Evolutionary conservation across 306 rosid genomes (phyloP).

Genomic region (Datisca glomerata): DNA sequence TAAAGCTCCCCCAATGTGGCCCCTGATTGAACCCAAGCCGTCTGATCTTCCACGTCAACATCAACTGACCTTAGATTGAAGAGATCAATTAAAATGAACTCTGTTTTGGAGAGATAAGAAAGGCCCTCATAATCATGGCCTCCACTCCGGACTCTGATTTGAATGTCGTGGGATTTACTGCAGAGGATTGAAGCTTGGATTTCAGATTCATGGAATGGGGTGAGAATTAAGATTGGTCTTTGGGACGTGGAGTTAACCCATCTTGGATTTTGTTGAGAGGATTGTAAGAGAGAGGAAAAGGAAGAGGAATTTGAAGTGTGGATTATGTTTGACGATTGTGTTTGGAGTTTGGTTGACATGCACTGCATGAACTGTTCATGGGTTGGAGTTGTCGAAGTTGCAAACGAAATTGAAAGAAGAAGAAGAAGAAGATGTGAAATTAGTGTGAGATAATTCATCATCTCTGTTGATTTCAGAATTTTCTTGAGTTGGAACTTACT

Average conservation of each 20-base stretch:
- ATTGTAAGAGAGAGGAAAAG: background rate
- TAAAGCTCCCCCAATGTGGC: slow-evolving; percentile 52
- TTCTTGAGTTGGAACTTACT: no score
- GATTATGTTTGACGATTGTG: background rate
- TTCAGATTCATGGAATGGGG: background rate
- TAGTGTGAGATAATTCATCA: no score
- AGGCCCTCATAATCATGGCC: slow-evolving; percentile 16
- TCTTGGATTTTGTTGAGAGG: slow-evolving; percentile 9
- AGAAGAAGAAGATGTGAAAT: no score
- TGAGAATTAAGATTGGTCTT: slow-evolving; percentile 4
- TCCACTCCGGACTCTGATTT: slow-evolving; percentile 15
- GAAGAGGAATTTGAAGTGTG: background rate
- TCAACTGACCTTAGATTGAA: background rate
- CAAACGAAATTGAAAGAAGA: no score
- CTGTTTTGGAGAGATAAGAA: slow-evolving; percentile 4
- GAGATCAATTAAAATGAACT: slow-evolving; percentile 13
- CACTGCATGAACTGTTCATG: background rate
- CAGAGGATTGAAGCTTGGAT: slow-evolving; percentile 15
- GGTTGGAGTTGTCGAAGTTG: no score
- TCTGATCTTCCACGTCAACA: slow-evolving; percentile 15
- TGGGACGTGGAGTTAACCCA: background rate
- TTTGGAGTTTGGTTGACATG: background rate
- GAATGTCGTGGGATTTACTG: slow-evolving; percentile 3
- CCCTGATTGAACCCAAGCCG: slow-evolving; percentile 64
- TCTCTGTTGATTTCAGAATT: no score